Evolutionary conservation across 2,329 filamentous ascomycete species (phyloP), one percentile per base, ranked within the genome.

Genomic region (Bimuria novae-zelandiae): DNA sequence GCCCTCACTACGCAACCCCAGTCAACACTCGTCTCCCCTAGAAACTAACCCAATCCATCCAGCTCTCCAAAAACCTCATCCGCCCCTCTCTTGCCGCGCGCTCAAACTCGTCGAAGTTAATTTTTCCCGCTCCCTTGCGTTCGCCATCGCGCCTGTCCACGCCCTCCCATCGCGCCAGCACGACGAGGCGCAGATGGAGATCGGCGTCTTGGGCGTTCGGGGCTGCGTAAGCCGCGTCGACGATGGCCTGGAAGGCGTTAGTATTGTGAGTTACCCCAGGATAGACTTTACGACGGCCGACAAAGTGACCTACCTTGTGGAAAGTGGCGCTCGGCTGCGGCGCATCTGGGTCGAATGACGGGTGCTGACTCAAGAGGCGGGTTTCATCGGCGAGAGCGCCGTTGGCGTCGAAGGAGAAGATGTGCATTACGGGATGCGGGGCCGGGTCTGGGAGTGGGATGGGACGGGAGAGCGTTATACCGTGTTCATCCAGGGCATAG

Each of bases 61-160:
- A 97, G 64, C 85, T 90, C 54, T 90, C 90, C 41, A 97, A 80
- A 73, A 96, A 93, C 61, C 90, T 80, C 48, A 87, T 77, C 67
- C 85, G 84, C 23, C 78, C 76, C 21, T 84, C 56, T 40, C 86
- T 82, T 77, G 94, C 90, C 44, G 88, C 86, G 33, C 78, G 77
- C 64, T 90, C 86, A 73, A 97, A 95, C 73, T 97, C 94, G 1
- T 83, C 80, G 60, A 87, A 92, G 67, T 76, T 89, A 42, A 97
- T 77, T 66, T 86, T 84, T 1, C 91, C 93, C 5, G 86, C 89
- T 0, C 92, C 92, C n/a, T 89, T 90, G 22, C 90, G 82, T 52
- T 81, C 77, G 51, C 80, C 80, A 90, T 87, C 68, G 92, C 86
- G 32, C 10, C 80, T 76, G 66, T 94, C 89, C 0, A 87, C 82